A percentile compares a stretch with the other conserved stretches of the same genome.
These are phyloP conservation scores for Colletotrichum siamense DNA, from an alignment of 2,329 filamentous ascomycete species.

Conservation along the genomic window DNA sequence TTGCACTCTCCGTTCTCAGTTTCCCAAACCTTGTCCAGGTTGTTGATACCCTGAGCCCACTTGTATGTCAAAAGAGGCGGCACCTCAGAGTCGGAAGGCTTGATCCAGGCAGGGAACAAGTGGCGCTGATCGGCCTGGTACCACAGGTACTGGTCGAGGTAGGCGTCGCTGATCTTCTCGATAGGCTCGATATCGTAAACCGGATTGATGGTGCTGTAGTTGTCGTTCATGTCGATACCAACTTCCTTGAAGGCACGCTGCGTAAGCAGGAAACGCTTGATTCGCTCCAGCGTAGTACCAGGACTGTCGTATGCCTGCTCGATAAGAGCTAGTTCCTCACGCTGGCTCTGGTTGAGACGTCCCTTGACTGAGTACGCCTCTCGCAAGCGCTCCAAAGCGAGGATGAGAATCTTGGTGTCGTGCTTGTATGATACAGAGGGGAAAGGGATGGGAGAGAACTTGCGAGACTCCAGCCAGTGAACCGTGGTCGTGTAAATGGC, in stretches of 20 bases:
- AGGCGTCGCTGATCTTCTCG: slow-evolving; percentile 99
- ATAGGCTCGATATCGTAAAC: slow-evolving; percentile 99
- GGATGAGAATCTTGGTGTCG: slow-evolving; percentile 97
- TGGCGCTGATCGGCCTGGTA: slow-evolving; percentile 98
- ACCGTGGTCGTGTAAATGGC: slow-evolving; percentile 99
- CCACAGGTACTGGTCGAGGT: slow-evolving; percentile 98
- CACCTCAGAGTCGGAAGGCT: slow-evolving; percentile 97
- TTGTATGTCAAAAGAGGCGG: slow-evolving; percentile 95
- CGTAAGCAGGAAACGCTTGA: slow-evolving; percentile 95
- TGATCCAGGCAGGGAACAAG: slow-evolving; percentile 98
- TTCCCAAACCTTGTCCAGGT: slow-evolving; percentile 94
- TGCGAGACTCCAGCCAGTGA: slow-evolving; percentile 97
- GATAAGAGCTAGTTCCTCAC: slow-evolving; percentile 94
- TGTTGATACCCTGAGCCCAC: slow-evolving; percentile 99
- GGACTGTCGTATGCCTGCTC: slow-evolving; percentile 99
- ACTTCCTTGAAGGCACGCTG: slow-evolving; percentile 99
- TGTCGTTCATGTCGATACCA: slow-evolving; percentile 99
- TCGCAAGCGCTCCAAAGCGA: slow-evolving; percentile 89
- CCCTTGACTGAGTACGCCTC: slow-evolving; percentile 99
- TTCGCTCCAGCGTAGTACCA: slow-evolving; percentile 91
- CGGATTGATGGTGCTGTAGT: slow-evolving; percentile 98
- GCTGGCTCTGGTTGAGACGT: slow-evolving; percentile 93
- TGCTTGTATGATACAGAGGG: slow-evolving; percentile 99
- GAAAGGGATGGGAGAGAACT: slow-evolving; percentile 98
- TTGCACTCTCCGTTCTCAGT: slow-evolving; percentile 94